Conservation (phyloP, 164 flowering plant species). For the Dillenia suffruticosa region DNA sequence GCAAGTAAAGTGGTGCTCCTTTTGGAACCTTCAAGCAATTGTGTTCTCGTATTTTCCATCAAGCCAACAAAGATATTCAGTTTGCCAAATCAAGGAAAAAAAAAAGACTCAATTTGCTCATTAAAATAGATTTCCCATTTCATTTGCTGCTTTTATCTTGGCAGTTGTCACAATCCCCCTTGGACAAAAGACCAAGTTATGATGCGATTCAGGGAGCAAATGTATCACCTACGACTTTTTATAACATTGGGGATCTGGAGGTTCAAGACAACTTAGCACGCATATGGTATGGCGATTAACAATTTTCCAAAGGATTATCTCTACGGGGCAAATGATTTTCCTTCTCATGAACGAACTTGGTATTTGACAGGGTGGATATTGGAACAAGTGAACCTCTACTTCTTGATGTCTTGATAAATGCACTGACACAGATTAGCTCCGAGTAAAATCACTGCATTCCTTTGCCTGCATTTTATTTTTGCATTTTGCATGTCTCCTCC, state of each 20-base stretch:
- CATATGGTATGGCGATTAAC: constrained; percentile 50
- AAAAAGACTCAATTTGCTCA: neutral
- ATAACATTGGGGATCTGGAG: constrained; percentile 90
- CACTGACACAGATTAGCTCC: constrained; percentile 84
- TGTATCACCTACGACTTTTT: constrained; percentile 82
- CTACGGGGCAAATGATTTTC: neutral
- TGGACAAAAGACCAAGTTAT: constrained; percentile 79
- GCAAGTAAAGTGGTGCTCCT: constrained; percentile 49
- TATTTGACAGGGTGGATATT: constrained; percentile 71
- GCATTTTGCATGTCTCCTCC: neutral
- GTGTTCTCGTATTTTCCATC: too few relatives aligned
- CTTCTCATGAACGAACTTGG: constrained; percentile 10
- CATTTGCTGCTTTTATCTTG: constrained; percentile 3
- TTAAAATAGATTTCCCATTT: too few relatives aligned
- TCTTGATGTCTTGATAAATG: constrained; percentile 75
- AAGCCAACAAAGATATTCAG: too few relatives aligned
- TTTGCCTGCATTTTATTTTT: neutral
- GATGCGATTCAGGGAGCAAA: constrained; percentile 92
- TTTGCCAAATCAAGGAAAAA: neutral
- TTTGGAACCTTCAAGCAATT: too few relatives aligned
- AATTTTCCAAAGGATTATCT: neutral
- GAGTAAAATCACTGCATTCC: constrained; percentile 54
- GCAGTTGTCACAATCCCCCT: constrained; percentile 84
- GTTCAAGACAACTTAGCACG: constrained; percentile 91
- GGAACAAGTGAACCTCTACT: constrained; percentile 74